Conservation (phyloP, 208 protist species). For the Crithidia expoeki region DNA sequence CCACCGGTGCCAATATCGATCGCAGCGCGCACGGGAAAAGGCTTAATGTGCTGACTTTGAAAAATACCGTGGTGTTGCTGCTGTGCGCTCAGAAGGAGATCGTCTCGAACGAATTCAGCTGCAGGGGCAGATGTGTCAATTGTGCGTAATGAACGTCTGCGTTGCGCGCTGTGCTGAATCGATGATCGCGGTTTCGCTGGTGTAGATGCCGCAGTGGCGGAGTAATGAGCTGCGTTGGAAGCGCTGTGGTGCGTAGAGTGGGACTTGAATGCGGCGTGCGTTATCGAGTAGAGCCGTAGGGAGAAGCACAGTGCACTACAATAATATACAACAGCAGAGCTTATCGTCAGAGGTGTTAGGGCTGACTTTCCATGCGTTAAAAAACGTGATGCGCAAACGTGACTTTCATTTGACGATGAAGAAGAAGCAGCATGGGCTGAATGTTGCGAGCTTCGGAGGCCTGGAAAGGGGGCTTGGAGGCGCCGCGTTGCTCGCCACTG, state of each 20-base stretch:
- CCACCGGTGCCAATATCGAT: constrained; percentile 89
- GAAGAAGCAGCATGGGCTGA: background rate
- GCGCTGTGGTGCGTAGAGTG: background rate
- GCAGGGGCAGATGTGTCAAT: background rate
- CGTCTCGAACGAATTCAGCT: background rate
- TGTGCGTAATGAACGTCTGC: background rate
- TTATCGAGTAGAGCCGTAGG: background rate
- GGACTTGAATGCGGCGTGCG: background rate
- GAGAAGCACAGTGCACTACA: background rate
- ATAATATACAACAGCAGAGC: background rate
- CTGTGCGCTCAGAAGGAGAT: background rate
- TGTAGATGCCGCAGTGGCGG: background rate
- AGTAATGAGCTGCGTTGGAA: background rate
- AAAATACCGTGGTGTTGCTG: constrained; percentile 57
- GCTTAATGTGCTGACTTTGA: constrained; percentile 77
- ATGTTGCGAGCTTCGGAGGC: background rate
- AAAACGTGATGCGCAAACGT: background rate
- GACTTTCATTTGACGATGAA: background rate
- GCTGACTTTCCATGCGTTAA: background rate
- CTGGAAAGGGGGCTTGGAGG: background rate
- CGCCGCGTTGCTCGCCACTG: background rate
- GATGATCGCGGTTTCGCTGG: no score
- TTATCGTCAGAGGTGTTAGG: background rate
- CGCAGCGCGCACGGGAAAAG: constrained; percentile 82
- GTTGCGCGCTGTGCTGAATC: no score